phyloP scores from a whole-genome alignment of 768 basidiomycete genomes.

The Amanita exitialis region DNA sequence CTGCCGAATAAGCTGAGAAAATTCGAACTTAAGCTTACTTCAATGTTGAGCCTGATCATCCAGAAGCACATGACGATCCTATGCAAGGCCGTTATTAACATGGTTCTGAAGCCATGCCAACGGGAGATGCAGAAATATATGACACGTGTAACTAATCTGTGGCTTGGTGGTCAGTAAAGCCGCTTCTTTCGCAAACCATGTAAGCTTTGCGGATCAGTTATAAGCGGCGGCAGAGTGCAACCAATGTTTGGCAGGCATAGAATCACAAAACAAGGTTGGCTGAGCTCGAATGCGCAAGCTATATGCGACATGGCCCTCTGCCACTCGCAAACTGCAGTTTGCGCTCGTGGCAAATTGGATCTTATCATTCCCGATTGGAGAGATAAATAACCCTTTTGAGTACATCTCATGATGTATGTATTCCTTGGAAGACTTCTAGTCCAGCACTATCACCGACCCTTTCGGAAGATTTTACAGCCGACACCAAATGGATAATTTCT shows the following conservation, averaged over 20 bases:
- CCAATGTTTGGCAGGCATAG: not conserved
- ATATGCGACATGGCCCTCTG: not conserved
- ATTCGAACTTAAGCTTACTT: not conserved
- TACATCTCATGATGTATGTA: not conserved
- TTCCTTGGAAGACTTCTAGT: not conserved
- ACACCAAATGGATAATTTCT: not conserved
- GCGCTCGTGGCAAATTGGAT: not conserved
- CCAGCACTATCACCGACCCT: not conserved
- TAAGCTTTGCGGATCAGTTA: slow-evolving; percentile 1
- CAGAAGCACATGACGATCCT: slow-evolving; percentile 5
- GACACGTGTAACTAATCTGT: not conserved
- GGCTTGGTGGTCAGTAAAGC: not conserved
- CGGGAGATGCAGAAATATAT: not conserved
- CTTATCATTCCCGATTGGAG: not conserved
- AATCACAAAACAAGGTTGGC: not conserved
- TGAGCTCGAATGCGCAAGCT: not conserved
- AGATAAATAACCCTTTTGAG: not conserved
- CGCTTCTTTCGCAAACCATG: not conserved
- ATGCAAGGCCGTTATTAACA: not conserved
- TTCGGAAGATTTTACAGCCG: not conserved
- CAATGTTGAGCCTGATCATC: not conserved
- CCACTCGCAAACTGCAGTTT: not conserved
- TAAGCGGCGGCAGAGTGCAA: not conserved
- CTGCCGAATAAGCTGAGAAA: not conserved
- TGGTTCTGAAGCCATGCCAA: not conserved